Conservation (phyloP, 2,329 filamentous ascomycete species). For the Ascochyta pisi region DNA sequence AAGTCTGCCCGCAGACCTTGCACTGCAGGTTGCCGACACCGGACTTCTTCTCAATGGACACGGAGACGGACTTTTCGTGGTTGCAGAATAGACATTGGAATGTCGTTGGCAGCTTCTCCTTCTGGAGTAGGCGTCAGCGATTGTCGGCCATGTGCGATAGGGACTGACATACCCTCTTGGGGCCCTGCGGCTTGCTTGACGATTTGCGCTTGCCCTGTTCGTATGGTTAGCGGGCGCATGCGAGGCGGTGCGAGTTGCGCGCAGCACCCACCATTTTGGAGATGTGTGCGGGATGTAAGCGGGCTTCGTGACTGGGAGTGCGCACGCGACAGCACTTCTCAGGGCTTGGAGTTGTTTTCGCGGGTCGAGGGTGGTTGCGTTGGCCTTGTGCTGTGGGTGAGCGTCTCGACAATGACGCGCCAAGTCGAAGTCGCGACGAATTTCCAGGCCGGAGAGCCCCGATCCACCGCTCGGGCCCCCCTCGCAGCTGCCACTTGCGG, state of each 20-base stretch:
- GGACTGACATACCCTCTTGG: constrained; percentile 72
- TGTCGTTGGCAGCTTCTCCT: constrained; percentile 76
- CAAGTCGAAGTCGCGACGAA: constrained; percentile 15
- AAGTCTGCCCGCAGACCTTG: constrained; percentile 92
- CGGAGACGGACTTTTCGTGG: constrained; percentile 88
- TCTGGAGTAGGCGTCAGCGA: constrained; percentile 36
- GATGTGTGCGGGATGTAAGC: neutral
- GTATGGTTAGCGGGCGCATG: constrained; percentile 31
- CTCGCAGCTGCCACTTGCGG: constrained; percentile 38
- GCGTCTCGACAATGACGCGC: constrained; percentile 17
- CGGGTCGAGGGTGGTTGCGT: neutral
- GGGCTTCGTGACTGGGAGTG: neutral
- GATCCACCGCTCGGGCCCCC: constrained; percentile 7
- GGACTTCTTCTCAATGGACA: constrained; percentile 93
- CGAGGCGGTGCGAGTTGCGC: constrained; percentile 5
- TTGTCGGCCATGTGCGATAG: constrained; percentile 1
- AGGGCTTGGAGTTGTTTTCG: neutral
- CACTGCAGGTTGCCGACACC: constrained; percentile 86
- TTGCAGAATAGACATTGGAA: constrained; percentile 99
- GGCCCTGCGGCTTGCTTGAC: constrained; percentile 78
- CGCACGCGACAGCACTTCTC: neutral
- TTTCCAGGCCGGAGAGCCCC: constrained; percentile 17
- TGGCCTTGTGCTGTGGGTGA: constrained; percentile 5
- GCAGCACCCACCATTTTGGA: constrained; percentile 10
- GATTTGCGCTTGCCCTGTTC: constrained; percentile 86